phyloP scores from a whole-genome alignment of 441 rosid genomes.

The Adansonia grandidieri region DNA sequence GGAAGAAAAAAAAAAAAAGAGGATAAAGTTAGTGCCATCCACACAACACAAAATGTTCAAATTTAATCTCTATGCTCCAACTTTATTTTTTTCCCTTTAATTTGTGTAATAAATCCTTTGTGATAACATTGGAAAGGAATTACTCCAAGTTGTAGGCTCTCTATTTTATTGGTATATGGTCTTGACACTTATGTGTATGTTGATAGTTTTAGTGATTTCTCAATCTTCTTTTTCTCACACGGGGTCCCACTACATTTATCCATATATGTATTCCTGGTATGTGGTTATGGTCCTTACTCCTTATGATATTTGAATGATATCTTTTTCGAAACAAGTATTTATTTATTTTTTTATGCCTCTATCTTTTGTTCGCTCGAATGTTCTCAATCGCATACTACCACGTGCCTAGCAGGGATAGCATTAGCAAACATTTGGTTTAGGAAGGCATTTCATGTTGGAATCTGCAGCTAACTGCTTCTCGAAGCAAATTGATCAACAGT shows the following conservation, averaged over 20 bases:
- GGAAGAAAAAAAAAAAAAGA: not conserved
- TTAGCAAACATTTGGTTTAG: not conserved
- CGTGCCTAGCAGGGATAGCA: not conserved
- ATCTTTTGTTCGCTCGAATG: not conserved
- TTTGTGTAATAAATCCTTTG: no score
- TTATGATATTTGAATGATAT: slow-evolving; percentile 5
- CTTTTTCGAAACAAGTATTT: slow-evolving; percentile 4
- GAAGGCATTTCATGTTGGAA: not conserved
- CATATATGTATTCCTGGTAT: slow-evolving; percentile 15
- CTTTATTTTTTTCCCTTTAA: no score
- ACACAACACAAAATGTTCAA: slow-evolving; percentile 35
- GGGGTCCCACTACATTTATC: slow-evolving; percentile 46
- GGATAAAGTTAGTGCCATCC: slow-evolving; percentile 31
- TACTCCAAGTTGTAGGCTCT: slow-evolving; percentile 11
- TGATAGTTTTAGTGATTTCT: slow-evolving; percentile 5
- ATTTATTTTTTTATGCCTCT: slow-evolving; percentile 4
- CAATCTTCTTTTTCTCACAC: slow-evolving; percentile 3
- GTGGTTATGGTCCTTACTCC: slow-evolving; percentile 32
- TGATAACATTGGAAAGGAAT: slow-evolving; percentile 21
- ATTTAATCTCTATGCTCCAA: slow-evolving; percentile 31
- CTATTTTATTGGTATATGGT: slow-evolving; percentile 2
- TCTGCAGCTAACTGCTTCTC: not conserved
- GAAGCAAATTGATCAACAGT: slow-evolving; percentile 7
- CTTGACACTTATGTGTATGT: slow-evolving; percentile 27
- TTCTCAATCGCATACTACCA: not conserved